Evolutionary conservation across 2,329 filamentous ascomycete genomes (phyloP), one percentile per base, ranked within the genome.

Genomic region (Trichoderma arundinaceum): DNA sequence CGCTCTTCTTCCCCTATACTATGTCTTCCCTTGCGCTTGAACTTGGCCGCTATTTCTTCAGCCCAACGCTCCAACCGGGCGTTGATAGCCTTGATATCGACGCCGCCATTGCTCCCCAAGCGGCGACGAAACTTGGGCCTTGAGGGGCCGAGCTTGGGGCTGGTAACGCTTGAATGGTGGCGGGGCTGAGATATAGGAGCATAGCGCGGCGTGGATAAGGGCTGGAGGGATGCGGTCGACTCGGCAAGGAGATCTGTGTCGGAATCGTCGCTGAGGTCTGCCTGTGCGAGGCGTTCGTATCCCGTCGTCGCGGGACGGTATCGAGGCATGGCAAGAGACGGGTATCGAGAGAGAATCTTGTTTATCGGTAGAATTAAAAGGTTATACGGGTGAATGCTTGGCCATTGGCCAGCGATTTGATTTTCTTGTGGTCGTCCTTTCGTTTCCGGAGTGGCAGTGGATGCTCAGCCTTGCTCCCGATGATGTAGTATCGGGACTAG

Each of bases 1-100:
- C 89, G 89, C 77, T 96, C 92, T 71, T 96, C 92, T 70, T 96
- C 92, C 51, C 88, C 82, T 9, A 76, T 80, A 73, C 88, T 90
- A 57, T 90, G 91, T 75, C 89, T 92, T 62, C 90, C 88, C 72
- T 89, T 89, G 71, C 94, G 92, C 82, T 97, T 98, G 85, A 99
- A 98, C 73, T 96, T 95, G 71, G 92, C 91, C 35, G 95, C 94
- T 74, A 99, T 98, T 80, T 99, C 95, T 72, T 98, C 95, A 15
- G 95, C 95, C 95, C 95, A 99, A 75, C 92, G 86, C 79, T 99
- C 95, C 32, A 99, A 82, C 28, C 95, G 86, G 66, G 94, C 94
- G 78, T 99, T 99, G 79, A 99, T 98, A 67, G 95, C 95, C 77
- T 98, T 98, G 75, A 99, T 91, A 74, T 99, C 95, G 17, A 99